These are phyloP conservation scores for Leccinum proximum DNA, from an alignment of 1,284 basidiomycete species.

Conservation along the genomic window DNA sequence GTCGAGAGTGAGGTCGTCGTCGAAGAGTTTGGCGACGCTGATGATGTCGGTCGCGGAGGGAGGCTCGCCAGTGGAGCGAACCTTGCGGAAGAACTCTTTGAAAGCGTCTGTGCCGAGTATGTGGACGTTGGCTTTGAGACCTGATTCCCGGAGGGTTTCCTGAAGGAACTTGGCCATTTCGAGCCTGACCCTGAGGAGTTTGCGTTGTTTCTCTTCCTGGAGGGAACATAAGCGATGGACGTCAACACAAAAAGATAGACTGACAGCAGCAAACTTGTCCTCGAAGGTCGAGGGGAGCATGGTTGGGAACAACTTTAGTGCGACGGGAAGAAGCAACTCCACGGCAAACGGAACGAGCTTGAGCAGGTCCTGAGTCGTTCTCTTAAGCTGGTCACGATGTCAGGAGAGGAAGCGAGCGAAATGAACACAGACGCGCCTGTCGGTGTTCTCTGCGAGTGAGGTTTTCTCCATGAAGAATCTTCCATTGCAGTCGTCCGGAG, in stretches of 20 bases:
- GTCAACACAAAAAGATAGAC: conserved; percentile 23
- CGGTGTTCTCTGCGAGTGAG: conserved; percentile 92
- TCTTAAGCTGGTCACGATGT: conserved; percentile 59
- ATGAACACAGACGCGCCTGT: conserved; percentile 52
- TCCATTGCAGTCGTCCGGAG: conserved; percentile 85
- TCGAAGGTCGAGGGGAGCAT: conserved; percentile 99
- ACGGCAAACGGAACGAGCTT: conserved; percentile 53
- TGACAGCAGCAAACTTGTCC: conserved; percentile 90
- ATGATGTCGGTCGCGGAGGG: conserved; percentile 77
- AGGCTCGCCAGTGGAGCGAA: conserved; percentile 93
- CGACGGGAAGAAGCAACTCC: conserved; percentile 96
- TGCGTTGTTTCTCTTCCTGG: conserved; percentile 98
- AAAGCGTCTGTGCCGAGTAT: conserved; percentile 95
- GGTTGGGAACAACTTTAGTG: conserved; percentile 97
- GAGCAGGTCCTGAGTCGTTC: conserved; percentile 92
- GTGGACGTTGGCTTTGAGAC: conserved; percentile 87
- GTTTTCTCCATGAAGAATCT: conserved; percentile 89
- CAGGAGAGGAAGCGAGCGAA: neutral
- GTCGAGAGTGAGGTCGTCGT: conserved; percentile 97
- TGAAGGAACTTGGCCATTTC: conserved; percentile 99
- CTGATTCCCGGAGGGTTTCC: conserved; percentile 94
- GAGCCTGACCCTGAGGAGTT: conserved; percentile 90
- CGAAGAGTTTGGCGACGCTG: conserved; percentile 86
- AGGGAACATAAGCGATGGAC: neutral
- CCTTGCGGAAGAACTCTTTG: conserved; percentile 99